phyloP scores from a whole-genome alignment of 768 basidiomycete species.

The Macrolepiota albuminosa region DNA sequence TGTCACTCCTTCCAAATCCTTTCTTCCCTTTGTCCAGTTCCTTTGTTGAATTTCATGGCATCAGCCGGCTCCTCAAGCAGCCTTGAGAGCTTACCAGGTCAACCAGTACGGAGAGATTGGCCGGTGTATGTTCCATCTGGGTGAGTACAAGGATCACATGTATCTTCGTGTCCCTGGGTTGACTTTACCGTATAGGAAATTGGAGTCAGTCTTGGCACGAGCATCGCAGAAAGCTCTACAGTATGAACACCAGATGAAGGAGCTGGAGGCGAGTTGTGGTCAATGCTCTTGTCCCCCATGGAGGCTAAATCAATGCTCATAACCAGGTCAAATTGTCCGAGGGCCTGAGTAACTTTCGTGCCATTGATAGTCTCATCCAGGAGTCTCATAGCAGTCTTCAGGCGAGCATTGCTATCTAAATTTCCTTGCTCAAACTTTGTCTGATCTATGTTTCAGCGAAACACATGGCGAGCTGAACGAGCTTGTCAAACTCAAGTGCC shows the following conservation, averaged over 20 bases:
- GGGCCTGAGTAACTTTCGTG: conserved; percentile 69
- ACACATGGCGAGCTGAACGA: conserved; percentile 52
- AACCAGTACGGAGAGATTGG: conserved; percentile 9
- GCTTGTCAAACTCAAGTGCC: conserved; percentile 58
- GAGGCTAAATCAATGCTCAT: not conserved
- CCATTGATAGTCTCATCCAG: conserved; percentile 64
- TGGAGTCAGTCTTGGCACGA: conserved; percentile 43
- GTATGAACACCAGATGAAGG: conserved; percentile 56
- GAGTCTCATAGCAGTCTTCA: conserved; percentile 59
- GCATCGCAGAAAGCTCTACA: conserved; percentile 42
- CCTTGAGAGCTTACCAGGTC: conserved; percentile 8
- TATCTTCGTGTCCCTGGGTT: conserved; percentile 3
- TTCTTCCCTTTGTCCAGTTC: conserved; percentile 10
- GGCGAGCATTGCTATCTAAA: conserved; percentile 29
- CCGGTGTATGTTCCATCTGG: conserved; percentile 18
- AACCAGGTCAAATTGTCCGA: conserved; percentile 60
- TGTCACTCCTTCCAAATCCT: conserved; percentile 10
- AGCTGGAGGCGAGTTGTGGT: conserved; percentile 43
- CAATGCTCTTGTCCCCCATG: not conserved
- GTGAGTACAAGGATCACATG: conserved; percentile 7
- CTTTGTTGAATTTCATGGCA: not conserved
- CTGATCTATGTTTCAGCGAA: conserved; percentile 36
- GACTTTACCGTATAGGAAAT: conserved; percentile 30
- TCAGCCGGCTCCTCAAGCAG: not conserved
- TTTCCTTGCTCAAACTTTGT: not conserved